Base-by-base conservation (phyloP, 2,329 filamentous ascomycete genomes). In the Zopfia rhizophila region DNA sequence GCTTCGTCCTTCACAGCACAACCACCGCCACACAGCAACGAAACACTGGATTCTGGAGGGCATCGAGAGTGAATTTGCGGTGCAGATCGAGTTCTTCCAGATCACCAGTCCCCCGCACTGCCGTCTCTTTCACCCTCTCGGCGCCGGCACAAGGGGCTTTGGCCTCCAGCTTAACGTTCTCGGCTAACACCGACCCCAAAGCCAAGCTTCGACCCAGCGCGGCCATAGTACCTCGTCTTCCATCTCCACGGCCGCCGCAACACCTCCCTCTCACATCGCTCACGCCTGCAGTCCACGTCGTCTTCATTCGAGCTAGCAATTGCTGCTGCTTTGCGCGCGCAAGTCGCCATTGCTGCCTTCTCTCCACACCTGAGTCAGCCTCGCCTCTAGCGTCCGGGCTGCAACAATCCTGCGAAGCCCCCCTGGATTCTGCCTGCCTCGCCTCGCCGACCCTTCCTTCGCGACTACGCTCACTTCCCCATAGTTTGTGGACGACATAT, bases 371-470 rank as follows among this genome's bases (percentile, higher is more conserved):
- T 46, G 42, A 27, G 7, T 41, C 52, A 50, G 59, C 51, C 51
- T 45, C 39, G 35, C 45, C 41, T 55, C 56, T n/a, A n/a, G 42
- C 42, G 56, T 46, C 47, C 53, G 53, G 60, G 50, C 40, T 58
- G 51, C 56, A 50, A 59, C 63, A 51, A 60, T 66, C 60, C 60
- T 63, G 59, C 53, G 54, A 58, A 56, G 51, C 56, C 21, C 64
- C 65, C 67, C 65, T 69, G 66, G 67, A 68, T 68, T 56, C 50
- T 43, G 60, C 60, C 55, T 54, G 53, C 42, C 53, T 51, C 40
- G 41, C 54, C 55, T 48, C 39, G 16, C 33, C 29, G 3, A 29
- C 8, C 11, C 31, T 19, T 22, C 14, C 27, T 33, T 30, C 37
- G 17, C 21, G 22, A 39, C 30, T 8, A 35, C 44, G 51, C 38